Percentiles rank a stretch among this genome's conserved stretches.
Evolutionary conservation across 805 yeast genomes (phyloP).

Genomic region (Maudiozyma barnettii): DNA sequence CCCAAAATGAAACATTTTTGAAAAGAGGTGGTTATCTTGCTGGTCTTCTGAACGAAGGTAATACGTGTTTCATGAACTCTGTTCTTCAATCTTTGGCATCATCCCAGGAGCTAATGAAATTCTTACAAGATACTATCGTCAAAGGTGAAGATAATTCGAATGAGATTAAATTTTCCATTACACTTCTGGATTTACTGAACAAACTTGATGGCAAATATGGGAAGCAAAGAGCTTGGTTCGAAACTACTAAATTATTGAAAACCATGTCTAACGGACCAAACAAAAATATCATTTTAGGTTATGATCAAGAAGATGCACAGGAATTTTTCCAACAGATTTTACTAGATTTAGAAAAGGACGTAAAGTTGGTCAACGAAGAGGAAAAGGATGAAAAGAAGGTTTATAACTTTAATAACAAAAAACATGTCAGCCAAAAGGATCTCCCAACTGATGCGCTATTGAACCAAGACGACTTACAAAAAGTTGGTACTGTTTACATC

Average conservation of each 20-base stretch:
- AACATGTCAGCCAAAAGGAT: slow-evolving; percentile 20
- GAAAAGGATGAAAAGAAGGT: slow-evolving; percentile 8
- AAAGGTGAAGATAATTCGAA: slow-evolving; percentile 9
- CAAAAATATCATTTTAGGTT: slow-evolving; percentile 67
- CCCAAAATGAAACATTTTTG: slow-evolving; percentile 22
- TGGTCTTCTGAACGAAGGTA: slow-evolving; percentile 83
- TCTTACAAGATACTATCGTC: slow-evolving; percentile 39
- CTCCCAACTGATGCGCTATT: slow-evolving; percentile 31
- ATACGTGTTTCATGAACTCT: slow-evolving; percentile 90
- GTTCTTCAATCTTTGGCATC: slow-evolving; percentile 79
- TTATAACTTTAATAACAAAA: slow-evolving; percentile 10
- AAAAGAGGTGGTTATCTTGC: slow-evolving; percentile 68
- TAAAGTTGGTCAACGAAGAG: slow-evolving; percentile 7
- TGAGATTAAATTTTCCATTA: slow-evolving; percentile 39
- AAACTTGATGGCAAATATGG: slow-evolving; percentile 51
- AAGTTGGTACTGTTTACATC: slow-evolving; percentile 54
- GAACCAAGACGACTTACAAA: slow-evolving; percentile 41
- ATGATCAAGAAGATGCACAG: slow-evolving; percentile 94
- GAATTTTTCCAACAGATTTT: slow-evolving; percentile 81
- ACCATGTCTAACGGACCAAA: slow-evolving; percentile 72
- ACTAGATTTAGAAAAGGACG: slow-evolving; percentile 47
- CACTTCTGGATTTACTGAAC: slow-evolving; percentile 42
- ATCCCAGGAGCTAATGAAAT: slow-evolving; percentile 48
- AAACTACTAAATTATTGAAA: slow-evolving; percentile 49
- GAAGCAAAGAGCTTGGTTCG: slow-evolving; percentile 44